A percentile compares a stretch with the other conserved stretches of the same genome.
These are phyloP conservation scores for Teunomyces funiuensis DNA, from an alignment of 805 yeast species.

Conservation along the genomic window DNA sequence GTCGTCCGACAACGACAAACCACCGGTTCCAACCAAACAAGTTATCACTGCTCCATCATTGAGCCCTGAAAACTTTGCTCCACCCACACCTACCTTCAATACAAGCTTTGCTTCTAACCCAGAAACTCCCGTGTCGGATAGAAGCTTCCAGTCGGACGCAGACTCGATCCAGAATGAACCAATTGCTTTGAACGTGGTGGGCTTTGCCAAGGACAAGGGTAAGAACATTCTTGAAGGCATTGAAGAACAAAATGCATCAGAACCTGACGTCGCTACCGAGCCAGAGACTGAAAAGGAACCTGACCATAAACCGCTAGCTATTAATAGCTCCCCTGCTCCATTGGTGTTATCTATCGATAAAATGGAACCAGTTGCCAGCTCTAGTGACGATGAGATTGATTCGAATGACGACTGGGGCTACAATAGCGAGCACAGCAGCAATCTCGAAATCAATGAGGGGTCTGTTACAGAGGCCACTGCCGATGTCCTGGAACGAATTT, in stretches of 20 bases:
- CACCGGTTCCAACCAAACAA: constrained; percentile 3
- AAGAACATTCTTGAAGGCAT: neutral
- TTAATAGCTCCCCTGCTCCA: constrained; percentile 14
- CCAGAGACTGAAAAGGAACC: constrained; percentile 1
- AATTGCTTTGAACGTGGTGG: constrained; percentile 22
- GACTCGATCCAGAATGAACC: constrained; percentile 44
- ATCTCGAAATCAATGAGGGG: neutral
- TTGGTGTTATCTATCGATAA: constrained; percentile 26
- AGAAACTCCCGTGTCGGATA: constrained; percentile 36
- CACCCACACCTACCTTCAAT: constrained; percentile 32
- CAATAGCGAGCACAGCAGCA: constrained; percentile 20
- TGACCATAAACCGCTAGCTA: neutral
- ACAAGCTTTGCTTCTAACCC: constrained; percentile 14
- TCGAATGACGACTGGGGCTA: constrained; percentile 28
- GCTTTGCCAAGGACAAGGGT: neutral
- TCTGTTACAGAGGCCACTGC: neutral
- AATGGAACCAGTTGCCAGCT: constrained; percentile 10
- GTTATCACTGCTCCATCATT: neutral
- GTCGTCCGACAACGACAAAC: constrained; percentile 3
- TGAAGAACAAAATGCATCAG: neutral
- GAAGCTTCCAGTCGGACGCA: constrained; percentile 38
- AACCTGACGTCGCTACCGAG: neutral
- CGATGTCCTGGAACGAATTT: neutral
- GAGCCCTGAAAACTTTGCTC: constrained; percentile 10
- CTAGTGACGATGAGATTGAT: constrained; percentile 12